Conservation (phyloP, 208 protist species). For the Wallacemonas sp. region DNA sequence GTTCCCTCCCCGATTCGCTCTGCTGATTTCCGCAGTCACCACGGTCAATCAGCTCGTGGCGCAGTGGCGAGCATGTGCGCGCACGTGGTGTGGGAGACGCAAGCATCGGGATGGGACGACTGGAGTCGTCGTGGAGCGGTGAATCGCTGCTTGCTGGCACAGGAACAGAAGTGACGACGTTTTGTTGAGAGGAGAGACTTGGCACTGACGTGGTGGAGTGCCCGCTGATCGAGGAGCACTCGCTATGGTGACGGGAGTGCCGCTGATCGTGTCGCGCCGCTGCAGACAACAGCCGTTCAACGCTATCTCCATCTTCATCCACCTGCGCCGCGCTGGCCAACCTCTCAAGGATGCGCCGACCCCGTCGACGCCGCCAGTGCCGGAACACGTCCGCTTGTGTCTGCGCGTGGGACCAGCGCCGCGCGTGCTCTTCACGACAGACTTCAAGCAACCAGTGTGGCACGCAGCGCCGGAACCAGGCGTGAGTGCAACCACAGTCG, state of each 20-base stretch:
- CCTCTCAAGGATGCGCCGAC: slow-evolving; percentile 33
- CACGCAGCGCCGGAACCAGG: slow-evolving; percentile 56
- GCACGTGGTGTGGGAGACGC: background rate
- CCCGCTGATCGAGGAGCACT: slow-evolving; percentile 3
- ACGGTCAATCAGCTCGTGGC: background rate
- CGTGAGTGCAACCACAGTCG: slow-evolving; percentile 43
- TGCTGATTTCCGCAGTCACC: too few relatives aligned
- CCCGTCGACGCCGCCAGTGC: slow-evolving; percentile 54
- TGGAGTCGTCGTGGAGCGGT: too few relatives aligned
- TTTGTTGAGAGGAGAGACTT: background rate
- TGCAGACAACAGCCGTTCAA: too few relatives aligned
- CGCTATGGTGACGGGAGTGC: background rate
- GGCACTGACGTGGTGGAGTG: background rate
- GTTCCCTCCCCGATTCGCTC: too few relatives aligned
- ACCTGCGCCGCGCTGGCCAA: slow-evolving; percentile 9
- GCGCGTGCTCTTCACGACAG: slow-evolving; percentile 38
- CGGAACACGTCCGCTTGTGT: slow-evolving; percentile 19
- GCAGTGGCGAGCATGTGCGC: background rate
- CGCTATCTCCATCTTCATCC: too few relatives aligned
- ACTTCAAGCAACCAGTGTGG: slow-evolving; percentile 35
- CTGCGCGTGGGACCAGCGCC: slow-evolving; percentile 19
- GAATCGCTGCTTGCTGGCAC: too few relatives aligned
- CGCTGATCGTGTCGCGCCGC: too few relatives aligned
- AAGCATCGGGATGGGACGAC: background rate
- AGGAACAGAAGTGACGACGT: background rate